Base-by-base conservation (phyloP, 768 basidiomycete species). In the Termitomyces sp. region DNA sequence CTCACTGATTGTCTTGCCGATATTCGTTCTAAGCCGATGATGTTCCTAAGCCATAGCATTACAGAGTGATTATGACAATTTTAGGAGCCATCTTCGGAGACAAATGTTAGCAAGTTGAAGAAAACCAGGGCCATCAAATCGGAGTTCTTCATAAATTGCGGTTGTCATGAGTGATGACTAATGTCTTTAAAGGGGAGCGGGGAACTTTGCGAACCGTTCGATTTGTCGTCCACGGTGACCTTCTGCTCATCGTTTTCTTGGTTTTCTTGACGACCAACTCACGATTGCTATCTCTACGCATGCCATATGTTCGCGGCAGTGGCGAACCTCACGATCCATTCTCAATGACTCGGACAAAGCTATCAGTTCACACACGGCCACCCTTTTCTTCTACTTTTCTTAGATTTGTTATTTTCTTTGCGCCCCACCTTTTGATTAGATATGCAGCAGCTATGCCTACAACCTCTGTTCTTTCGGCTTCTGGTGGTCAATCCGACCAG, bases 381-480 rank as follows among this genome's bases (percentile, higher is more conserved):
- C 47, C 32, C 35, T 35, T 44, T 20, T 20, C 29, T 23, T 43
- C 56, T 7, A 35, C 27, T 16, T 49, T 46, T 33, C 52, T 54
- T 25, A 52, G 39, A 27, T 35, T 56, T 20, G 47, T 53, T 41
- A 38, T 54, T 23, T 16, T 53, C 15, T 36, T 58, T 52, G 33
- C 35, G 25, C 29, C 59, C 25, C 27, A 41, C 20, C 35, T 60
- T 22, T 39, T 51, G 3, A 44, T 45, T 32, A 33, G 29, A 12
- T 23, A 40, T 54, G 63, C 46, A 48, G 56, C 44, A 44, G 56
- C 58, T 46, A 47, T 63, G 56, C 57, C 54, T 31, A 40, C 44
- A 50, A 13, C 51, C 31, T 41, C 42, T 32, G 15, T 12, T 22
- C 40, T 29, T 18, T 16, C 45, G 18, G 18, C 42, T 22, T 44